Conservation (phyloP, 192 early-diverging fungal species). For the Entophlyctis luteolus region DNA sequence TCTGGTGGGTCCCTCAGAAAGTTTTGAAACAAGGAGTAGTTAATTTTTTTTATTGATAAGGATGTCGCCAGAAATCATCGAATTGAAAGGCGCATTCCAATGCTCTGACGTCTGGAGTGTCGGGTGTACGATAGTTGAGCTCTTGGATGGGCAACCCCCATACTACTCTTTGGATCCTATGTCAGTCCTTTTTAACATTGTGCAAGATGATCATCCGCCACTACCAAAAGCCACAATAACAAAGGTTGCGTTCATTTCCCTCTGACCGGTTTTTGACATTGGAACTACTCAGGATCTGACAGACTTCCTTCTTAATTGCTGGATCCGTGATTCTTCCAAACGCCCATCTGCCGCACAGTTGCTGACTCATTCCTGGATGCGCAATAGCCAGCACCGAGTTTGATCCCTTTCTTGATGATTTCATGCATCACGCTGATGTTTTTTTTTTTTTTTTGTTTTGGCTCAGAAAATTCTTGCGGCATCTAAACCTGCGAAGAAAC, state of each 20-base stretch:
- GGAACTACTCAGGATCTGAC: conserved; percentile 52
- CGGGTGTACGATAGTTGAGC: conserved; percentile 90
- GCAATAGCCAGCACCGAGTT: conserved; percentile 22
- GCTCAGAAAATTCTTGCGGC: too few relatives aligned
- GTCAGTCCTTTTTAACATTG: conserved; percentile 91
- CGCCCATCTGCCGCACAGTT: conserved; percentile 73
- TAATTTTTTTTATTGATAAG: neutral
- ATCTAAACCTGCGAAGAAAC: too few relatives aligned
- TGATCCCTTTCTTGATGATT: too few relatives aligned
- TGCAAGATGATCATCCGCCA: conserved; percentile 72
- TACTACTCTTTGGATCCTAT: conserved; percentile 81
- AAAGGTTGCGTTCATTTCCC: conserved; percentile 11
- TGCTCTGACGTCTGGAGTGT: conserved; percentile 93
- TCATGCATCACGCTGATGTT: too few relatives aligned
- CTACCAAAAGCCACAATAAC: conserved; percentile 74
- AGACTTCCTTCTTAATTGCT: conserved; percentile 80
- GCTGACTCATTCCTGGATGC: conserved; percentile 74
- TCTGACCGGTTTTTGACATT: neutral
- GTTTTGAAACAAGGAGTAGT: too few relatives aligned
- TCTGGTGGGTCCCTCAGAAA: too few relatives aligned
- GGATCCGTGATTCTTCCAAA: conserved; percentile 71
- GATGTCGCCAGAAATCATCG: conserved; percentile 66
- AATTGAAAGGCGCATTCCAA: conserved; percentile 80
- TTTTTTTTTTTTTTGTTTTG: too few relatives aligned
- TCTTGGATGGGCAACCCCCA: conserved; percentile 89